These are phyloP conservation scores for Fomes fomentarius DNA, from an alignment of 1,284 basidiomycete genomes.

Conservation along the genomic window DNA sequence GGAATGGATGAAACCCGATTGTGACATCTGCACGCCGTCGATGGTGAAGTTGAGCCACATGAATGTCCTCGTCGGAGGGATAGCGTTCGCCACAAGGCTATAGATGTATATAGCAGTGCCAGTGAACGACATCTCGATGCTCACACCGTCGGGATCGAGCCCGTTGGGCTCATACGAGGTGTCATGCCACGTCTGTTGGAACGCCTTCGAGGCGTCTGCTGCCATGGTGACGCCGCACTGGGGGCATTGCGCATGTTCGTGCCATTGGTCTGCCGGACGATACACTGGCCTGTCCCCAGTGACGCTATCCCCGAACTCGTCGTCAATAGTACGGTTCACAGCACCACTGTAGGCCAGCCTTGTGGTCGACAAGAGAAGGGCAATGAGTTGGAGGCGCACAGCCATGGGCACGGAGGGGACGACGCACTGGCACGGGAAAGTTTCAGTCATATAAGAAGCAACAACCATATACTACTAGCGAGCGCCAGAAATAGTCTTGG, in stretches of 20 bases:
- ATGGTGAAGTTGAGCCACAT: neutral
- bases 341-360: too few relatives aligned
- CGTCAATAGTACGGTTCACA: conserved; percentile 11
- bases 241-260: neutral
- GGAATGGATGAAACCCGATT: neutral
- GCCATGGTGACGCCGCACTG: neutral
- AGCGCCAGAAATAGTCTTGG: too few relatives aligned
- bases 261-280: conserved; percentile 1
- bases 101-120: conserved; percentile 6
- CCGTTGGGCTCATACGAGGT: neutral
- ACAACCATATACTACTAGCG: neutral
- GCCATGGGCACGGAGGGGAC: too few relatives aligned
- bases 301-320: conserved; percentile 1
- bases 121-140: neutral
- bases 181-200: conserved; percentile 4
- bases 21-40: neutral
- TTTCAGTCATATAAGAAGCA: neutral
- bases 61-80: neutral
- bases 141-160: neutral
- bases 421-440: neutral
- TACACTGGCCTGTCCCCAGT: conserved; percentile 6
- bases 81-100: neutral
- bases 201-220: neutral
- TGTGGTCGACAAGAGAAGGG: too few relatives aligned
- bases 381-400: too few relatives aligned